Conservation (phyloP, 805 yeast genomes). For the Kodamaea fukazawae region DNA sequence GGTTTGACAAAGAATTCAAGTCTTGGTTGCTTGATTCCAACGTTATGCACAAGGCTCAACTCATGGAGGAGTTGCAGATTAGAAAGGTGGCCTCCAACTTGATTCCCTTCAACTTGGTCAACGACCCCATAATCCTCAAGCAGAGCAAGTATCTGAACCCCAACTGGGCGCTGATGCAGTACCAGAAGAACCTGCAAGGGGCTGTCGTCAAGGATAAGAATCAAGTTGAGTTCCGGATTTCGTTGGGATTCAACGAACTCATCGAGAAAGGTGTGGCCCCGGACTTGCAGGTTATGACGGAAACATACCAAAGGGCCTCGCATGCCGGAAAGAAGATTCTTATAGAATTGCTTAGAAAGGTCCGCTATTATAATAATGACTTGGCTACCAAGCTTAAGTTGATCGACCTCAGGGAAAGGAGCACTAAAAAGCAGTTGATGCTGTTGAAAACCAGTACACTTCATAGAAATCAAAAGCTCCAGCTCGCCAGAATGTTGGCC, state of each 20-base stretch:
- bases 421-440: slow-evolving; percentile 16
- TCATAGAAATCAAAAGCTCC: slow-evolving; percentile 26
- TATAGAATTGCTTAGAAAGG: slow-evolving; percentile 19
- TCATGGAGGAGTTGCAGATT: slow-evolving; percentile 16
- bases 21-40: slow-evolving; percentile 16
- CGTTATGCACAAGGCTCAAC: neutral
- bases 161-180: slow-evolving; percentile 23
- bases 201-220: slow-evolving; percentile 15
- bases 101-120: slow-evolving; percentile 24
- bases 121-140: slow-evolving; percentile 11
- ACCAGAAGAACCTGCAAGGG: slow-evolving; percentile 14
- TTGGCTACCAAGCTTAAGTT: slow-evolving; percentile 14
- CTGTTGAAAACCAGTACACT: slow-evolving; percentile 15
- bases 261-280: slow-evolving; percentile 37
- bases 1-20: slow-evolving; percentile 19
- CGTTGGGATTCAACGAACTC: slow-evolving; percentile 32
- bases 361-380: slow-evolving; percentile 14
- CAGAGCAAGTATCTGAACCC: slow-evolving; percentile 23
- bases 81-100: slow-evolving; percentile 22
- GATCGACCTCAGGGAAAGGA: slow-evolving; percentile 17
- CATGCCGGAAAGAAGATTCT: slow-evolving; percentile 21
- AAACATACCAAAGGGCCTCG: slow-evolving; percentile 29
- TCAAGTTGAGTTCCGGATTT: slow-evolving; percentile 30
- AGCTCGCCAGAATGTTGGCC: slow-evolving; percentile 29
- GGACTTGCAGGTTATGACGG: slow-evolving; percentile 29